Percentiles rank a stretch among this genome's conserved stretches.
Evolutionary conservation across 2,329 filamentous ascomycete genomes (phyloP).

Genomic region (Microdochium bolleyi): DNA sequence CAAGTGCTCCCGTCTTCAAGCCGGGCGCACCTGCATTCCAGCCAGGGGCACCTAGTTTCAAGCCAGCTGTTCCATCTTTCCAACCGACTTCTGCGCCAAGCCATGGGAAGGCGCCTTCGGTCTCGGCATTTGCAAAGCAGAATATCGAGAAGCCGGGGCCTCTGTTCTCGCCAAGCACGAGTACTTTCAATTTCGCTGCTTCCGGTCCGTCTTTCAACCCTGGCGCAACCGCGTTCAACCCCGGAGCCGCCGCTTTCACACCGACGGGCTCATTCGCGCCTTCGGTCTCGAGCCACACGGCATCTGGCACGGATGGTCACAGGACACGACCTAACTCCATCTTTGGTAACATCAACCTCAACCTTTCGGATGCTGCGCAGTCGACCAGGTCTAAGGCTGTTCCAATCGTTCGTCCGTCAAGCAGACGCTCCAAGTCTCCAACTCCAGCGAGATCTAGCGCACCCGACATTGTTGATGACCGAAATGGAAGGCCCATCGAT

Average conservation of each 20-base stretch:
- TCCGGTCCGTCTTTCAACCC: slow-evolving; percentile 53
- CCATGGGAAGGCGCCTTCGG: slow-evolving; percentile 32
- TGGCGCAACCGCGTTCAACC: slow-evolving; percentile 61
- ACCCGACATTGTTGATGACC: slow-evolving; percentile 32
- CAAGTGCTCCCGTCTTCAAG: slow-evolving; percentile 5
- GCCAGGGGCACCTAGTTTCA: slow-evolving; percentile 30
- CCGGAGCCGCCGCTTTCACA: slow-evolving; percentile 70
- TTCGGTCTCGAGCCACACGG: slow-evolving; percentile 35
- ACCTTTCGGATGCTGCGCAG: slow-evolving; percentile 53
- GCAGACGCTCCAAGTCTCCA: slow-evolving; percentile 27
- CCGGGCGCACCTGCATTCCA: slow-evolving; percentile 29
- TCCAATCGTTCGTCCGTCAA: slow-evolving; percentile 65
- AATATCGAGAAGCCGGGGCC: slow-evolving; percentile 65
- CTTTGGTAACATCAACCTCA: slow-evolving; percentile 62
- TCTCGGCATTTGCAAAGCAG: slow-evolving; percentile 21
- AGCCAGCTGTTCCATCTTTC: slow-evolving; percentile 20
- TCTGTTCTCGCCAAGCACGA: slow-evolving; percentile 60
- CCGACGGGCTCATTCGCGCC: slow-evolving; percentile 43
- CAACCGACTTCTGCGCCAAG: slow-evolving; percentile 29
- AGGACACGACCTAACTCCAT: slow-evolving; percentile 43
- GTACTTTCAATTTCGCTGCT: slow-evolving; percentile 59
- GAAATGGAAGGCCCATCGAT: slow-evolving; percentile 54
- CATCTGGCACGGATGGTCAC: slow-evolving; percentile 34
- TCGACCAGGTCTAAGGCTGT: slow-evolving; percentile 72
- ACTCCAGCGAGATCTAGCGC: slow-evolving; percentile 5